Evolutionary conservation across 345 rosid genomes (phyloP).

Genomic region (Lumnitzera littorea): DNA sequence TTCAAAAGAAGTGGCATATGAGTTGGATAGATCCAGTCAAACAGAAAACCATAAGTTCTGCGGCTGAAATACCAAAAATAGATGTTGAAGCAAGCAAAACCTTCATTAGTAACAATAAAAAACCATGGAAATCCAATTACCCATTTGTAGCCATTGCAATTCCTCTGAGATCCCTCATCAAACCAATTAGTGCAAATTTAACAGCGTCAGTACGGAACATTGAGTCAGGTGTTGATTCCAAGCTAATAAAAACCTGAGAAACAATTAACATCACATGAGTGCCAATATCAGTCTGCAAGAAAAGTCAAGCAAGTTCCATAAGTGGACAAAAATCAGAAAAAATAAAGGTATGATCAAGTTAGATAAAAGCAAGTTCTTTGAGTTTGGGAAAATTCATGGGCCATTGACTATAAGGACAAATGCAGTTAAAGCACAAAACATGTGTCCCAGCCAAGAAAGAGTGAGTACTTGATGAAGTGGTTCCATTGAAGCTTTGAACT

Average conservation of each 20-base stretch:
- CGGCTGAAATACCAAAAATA: conserved; percentile 52
- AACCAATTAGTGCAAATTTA: conserved; percentile 84
- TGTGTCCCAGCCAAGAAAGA: not conserved
- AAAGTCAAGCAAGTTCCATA: not conserved
- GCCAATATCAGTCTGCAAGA: not conserved
- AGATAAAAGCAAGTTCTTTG: no score
- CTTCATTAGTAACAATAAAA: not conserved
- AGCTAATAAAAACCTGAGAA: conserved; percentile 61
- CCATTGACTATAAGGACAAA: not conserved
- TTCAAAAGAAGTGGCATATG: conserved; percentile 94
- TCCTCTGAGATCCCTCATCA: conserved; percentile 98
- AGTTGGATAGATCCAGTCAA: conserved; percentile 96
- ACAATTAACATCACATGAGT: conserved; percentile 5
- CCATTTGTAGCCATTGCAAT: conserved; percentile 96
- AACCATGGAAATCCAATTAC: conserved; percentile 19
- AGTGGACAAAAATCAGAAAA: not conserved
- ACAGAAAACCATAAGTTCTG: conserved; percentile 82
- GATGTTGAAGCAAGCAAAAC: not conserved
- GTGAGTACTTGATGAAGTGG: conserved; percentile 69
- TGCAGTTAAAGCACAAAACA: not conserved
- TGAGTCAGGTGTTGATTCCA: conserved; percentile 87
- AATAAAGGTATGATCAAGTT: no score
- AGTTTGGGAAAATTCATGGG: not conserved
- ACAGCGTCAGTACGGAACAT: conserved; percentile 88
- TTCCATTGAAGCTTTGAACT: conserved; percentile 97